Evolutionary conservation across 73 alveolate genomes (phyloP).

Genomic region (Halteria grandinella): DNA sequence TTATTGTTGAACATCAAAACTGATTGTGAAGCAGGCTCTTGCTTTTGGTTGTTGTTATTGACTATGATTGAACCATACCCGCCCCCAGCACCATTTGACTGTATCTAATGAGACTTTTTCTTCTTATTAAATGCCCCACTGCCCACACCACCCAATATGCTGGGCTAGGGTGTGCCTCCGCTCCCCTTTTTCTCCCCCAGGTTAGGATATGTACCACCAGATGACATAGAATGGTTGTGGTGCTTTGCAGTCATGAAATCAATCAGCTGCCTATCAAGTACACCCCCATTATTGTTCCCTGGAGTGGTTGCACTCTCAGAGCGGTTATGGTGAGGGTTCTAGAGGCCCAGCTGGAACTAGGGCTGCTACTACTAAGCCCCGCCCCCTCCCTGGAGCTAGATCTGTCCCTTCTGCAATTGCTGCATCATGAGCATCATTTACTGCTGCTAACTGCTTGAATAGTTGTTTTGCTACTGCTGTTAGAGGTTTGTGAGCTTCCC

Average conservation of each 20-base stretch:
- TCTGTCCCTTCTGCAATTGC: background rate
- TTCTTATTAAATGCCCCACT: slow-evolving; percentile 18
- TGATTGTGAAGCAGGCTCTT: slow-evolving; percentile 9
- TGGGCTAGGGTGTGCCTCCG: no score
- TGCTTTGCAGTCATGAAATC: slow-evolving; percentile 21
- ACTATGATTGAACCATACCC: no score
- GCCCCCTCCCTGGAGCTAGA: no score
- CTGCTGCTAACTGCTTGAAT: slow-evolving; percentile 3
- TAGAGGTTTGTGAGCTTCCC: background rate
- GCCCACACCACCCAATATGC: no score
- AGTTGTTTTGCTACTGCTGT: background rate
- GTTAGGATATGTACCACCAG: no score
- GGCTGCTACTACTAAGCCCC: no score
- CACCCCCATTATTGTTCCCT: background rate
- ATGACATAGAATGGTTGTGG: no score
- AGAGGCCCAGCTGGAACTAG: no score
- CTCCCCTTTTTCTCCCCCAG: no score
- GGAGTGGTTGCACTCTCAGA: background rate
- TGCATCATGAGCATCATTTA: slow-evolving; percentile 27
- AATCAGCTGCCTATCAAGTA: slow-evolving; percentile 9
- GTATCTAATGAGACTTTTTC: slow-evolving; percentile 18
- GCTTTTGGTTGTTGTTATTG: slow-evolving; percentile 4
- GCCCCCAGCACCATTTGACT: no score
- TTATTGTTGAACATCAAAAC: no score
- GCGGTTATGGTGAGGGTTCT: no score